phyloP scores from a whole-genome alignment of 2,329 filamentous ascomycete species.

The Dryadomyces quercivorus region DNA sequence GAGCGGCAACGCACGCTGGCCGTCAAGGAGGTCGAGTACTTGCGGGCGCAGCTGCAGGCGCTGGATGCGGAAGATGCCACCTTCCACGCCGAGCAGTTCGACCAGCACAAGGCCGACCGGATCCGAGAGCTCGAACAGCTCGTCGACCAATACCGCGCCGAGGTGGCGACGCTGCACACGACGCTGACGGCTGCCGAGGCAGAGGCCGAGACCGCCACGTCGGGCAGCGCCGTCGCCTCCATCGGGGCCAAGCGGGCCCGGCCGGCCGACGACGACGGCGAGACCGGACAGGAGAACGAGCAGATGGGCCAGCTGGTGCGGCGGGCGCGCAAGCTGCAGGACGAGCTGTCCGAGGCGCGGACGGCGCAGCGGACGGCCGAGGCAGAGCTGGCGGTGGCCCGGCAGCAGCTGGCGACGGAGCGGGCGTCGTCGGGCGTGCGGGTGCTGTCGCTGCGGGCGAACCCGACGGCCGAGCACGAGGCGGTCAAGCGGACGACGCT shows the following conservation, averaged over 20 bases:
- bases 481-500: constrained; percentile 75
- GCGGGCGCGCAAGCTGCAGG: constrained; percentile 77
- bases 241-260: constrained; percentile 51
- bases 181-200: constrained; percentile 58
- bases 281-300: constrained; percentile 42
- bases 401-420: constrained; percentile 58
- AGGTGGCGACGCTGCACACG: constrained; percentile 61
- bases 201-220: constrained; percentile 12
- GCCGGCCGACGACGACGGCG: constrained; percentile 42
- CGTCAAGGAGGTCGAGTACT: constrained; percentile 84
- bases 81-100: constrained; percentile 67
- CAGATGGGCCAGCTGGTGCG: constrained; percentile 73
- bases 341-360: constrained; percentile 58
- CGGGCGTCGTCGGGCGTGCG: constrained; percentile 63
- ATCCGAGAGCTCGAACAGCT: constrained; percentile 76
- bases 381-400: constrained; percentile 60
- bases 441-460: constrained; percentile 76
- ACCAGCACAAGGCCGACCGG: constrained; percentile 61
- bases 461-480: constrained; percentile 79
- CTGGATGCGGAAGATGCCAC: constrained; percentile 82
- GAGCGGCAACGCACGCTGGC: constrained; percentile 79
- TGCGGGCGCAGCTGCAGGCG: constrained; percentile 81
- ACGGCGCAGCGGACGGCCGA: constrained; percentile 59
- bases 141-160: constrained; percentile 73
- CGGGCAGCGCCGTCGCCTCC: constrained; percentile 8